Evolutionary conservation across 192 early-diverging fungal genomes (phyloP).

Genomic region (Glomus cerebriforme): DNA sequence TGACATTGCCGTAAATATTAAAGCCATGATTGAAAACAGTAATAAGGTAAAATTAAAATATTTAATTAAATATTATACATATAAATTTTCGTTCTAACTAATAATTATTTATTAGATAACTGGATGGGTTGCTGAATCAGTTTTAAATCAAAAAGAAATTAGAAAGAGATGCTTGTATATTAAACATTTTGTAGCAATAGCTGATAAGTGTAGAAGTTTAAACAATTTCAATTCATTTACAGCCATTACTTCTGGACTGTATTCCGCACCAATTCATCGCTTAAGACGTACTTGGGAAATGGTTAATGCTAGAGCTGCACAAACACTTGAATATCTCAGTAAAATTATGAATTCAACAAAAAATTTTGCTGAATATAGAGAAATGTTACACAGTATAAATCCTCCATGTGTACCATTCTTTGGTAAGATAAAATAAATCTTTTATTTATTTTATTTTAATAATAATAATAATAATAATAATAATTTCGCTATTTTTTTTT

Average conservation of each 20-base stretch:
- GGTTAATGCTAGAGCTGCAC: slow-evolving; percentile 56
- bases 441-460: not conserved
- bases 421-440: slow-evolving; percentile 34
- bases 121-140: slow-evolving; percentile 84
- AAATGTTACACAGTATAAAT: slow-evolving; percentile 78
- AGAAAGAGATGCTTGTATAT: slow-evolving; percentile 76
- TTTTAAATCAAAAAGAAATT: slow-evolving; percentile 78
- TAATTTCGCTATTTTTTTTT: not conserved
- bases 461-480: not conserved
- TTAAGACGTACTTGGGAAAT: slow-evolving; percentile 90
- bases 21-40: slow-evolving; percentile 81
- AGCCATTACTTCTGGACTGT: slow-evolving; percentile 87
- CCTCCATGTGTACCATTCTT: slow-evolving; percentile 85
- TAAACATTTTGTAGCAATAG: slow-evolving; percentile 85
- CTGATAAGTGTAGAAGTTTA: slow-evolving; percentile 63
- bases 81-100: not conserved
- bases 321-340: slow-evolving; percentile 64
- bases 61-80: not conserved
- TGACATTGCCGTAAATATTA: slow-evolving; percentile 79
- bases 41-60: slow-evolving; percentile 62
- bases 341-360: slow-evolving; percentile 79
- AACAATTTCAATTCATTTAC: slow-evolving; percentile 97
- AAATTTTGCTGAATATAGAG: slow-evolving; percentile 86
- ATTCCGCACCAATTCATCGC: slow-evolving; percentile 87
- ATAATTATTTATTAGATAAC: slow-evolving; percentile 43